phyloP scores from a whole-genome alignment of 2,329 filamentous ascomycete species.

The Onygenales sp. region DNA sequence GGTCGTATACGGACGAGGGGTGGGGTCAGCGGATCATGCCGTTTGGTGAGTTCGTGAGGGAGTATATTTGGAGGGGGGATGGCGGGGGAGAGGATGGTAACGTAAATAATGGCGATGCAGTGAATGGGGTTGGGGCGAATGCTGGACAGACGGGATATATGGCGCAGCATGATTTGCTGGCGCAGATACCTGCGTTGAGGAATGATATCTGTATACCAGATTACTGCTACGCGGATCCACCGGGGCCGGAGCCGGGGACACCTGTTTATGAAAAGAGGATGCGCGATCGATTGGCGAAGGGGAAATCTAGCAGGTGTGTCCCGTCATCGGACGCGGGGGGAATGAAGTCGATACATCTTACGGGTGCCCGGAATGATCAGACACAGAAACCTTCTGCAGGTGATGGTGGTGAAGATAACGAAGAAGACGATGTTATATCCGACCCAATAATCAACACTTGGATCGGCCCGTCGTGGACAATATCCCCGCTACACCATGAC shows the following conservation, averaged over 20 bases:
- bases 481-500: conserved; percentile 88
- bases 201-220: conserved; percentile 74
- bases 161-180: conserved; percentile 81
- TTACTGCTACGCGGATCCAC: conserved; percentile 67
- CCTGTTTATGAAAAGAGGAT: conserved; percentile 34
- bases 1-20: conserved; percentile 74
- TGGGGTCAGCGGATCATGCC: conserved; percentile 77
- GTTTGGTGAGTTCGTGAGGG: conserved; percentile 60
- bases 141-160: conserved; percentile 58
- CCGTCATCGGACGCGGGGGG: background rate
- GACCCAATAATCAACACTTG: conserved; percentile 76
- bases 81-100: background rate
- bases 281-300: conserved; percentile 14
- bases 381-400: background rate
- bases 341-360: background rate
- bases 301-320: background rate
- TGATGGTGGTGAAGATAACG: background rate
- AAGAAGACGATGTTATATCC: conserved; percentile 9
- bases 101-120: background rate
- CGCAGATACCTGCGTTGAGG: conserved; percentile 67
- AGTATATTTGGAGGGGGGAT: conserved; percentile 42
- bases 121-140: background rate
- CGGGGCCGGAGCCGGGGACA: conserved; percentile 42
- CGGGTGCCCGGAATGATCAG: background rate
- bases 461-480: conserved; percentile 81